phyloP scores from a whole-genome alignment of 495 filamentous ascomycete species.

The Aspergillus campestris region DNA sequence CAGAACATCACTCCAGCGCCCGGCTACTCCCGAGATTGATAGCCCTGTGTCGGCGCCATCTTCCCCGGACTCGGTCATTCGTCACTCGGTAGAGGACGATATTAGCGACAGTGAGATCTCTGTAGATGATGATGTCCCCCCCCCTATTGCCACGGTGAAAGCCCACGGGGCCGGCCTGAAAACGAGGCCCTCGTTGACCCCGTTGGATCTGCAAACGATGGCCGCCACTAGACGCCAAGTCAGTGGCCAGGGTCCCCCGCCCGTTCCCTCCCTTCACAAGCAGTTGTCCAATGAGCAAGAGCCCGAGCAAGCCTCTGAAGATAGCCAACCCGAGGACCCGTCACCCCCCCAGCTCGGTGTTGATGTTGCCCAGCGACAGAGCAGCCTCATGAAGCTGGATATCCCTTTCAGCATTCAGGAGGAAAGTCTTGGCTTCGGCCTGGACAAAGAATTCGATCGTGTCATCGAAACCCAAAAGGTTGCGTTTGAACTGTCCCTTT shows the following conservation, averaged over 20 bases:
- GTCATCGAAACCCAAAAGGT: constrained; percentile 99
- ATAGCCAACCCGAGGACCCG: constrained; percentile 22
- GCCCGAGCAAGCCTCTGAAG: constrained; percentile 6
- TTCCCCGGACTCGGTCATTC: constrained; percentile 91
- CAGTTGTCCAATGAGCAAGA: constrained; percentile 20
- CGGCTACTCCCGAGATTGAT: constrained; percentile 55
- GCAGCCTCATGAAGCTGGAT: constrained; percentile 56
- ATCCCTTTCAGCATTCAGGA: constrained; percentile 49
- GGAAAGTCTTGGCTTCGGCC: constrained; percentile 62
- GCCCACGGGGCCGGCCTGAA: constrained; percentile 81
- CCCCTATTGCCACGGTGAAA: constrained; percentile 82
- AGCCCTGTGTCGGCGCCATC: constrained; percentile 52
- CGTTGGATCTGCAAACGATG: constrained; percentile 79
- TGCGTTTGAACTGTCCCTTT: constrained; percentile 49
- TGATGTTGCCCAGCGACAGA: constrained; percentile 34
- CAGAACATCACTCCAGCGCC: constrained; percentile 45
- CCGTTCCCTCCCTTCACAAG: constrained; percentile 43
- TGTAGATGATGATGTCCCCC: constrained; percentile 53
- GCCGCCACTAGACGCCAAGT: constrained; percentile 77
- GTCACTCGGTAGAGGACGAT: constrained; percentile 51
- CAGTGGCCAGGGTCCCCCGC: constrained; percentile 60
- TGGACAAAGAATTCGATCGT: constrained; percentile 88
- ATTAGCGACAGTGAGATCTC: constrained; percentile 20
- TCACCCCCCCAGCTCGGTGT: constrained; percentile 13
- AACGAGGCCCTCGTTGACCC: constrained; percentile 79